Base-by-base conservation (phyloP, 2,329 filamentous ascomycete species). In the Truncatella angustata region DNA sequence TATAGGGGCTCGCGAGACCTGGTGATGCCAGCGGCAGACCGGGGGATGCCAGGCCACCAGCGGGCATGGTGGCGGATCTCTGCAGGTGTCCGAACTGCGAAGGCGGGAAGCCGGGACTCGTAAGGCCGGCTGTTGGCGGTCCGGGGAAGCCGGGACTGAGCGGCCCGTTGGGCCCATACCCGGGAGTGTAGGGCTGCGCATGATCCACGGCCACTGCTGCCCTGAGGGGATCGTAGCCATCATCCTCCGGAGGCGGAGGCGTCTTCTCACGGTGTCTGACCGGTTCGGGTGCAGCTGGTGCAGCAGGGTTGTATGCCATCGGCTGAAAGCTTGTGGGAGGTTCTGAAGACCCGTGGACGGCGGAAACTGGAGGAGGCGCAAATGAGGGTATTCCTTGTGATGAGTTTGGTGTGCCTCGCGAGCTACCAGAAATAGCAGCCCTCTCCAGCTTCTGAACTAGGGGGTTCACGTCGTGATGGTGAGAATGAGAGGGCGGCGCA, bases 231-330 rank as follows among this genome's bases (percentile, higher is more conserved):
- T 84, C 80, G 3, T 76, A 71, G 11, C 76, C 80, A 35, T 77
- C 82, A 60, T 91, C 88, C 30, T 85, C 81, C 3, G 86, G 87
- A 4, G 89, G 82, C 3, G 82, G 88, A 2, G 88, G 89, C 0
- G 89, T 93, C 77, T 91, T 91, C 68, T 92, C 89, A 44, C 89
- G 80, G 66, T 89, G 82, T 18, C 79, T 75, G 48, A 91, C 84
- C 20, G 81, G 76, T 66, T 92, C 88, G 1, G 88, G 87, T 0
- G 87, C 87, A 0, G 87, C 79, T 4, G 89, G 89, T 1, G 88
- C 88, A 1, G 89, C 88, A 3, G 89, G 89, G 64, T 92, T 92
- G 65, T 92, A 92, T 2, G 87, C 81, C 72, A 90, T 84, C 0
- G 86, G 86, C 6, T 71, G 75, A 59, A 85, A 86, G 60, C 63